Base-by-base conservation (phyloP, 345 rosid species). In the Ceriops zippeliana region DNA sequence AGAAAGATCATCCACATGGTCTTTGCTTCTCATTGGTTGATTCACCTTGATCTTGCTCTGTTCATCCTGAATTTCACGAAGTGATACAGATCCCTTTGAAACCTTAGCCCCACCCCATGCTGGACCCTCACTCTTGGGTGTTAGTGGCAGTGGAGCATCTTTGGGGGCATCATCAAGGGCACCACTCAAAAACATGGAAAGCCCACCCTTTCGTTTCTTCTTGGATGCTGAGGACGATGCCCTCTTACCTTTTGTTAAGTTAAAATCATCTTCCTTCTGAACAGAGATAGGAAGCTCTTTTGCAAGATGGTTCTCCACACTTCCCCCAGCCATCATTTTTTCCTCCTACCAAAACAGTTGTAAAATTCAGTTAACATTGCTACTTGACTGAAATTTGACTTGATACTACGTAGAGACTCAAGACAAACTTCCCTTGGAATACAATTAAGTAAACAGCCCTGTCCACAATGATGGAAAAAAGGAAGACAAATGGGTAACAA, bases 91-190 rank as follows among this genome's bases (percentile, higher is more conserved):
- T 58, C 86, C 99, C 47, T 87, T 95, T 19, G 89, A 73, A 66
- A 87, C 65, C 84, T 90, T 90, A 54, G 88, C 96, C 58, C 96
- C 99, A 27, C 98, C 99, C 97, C 99, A 95, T 7, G 82, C 99
- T 65, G 96, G 99, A 61, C 96, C 98, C 81, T 87, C 96, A 52
- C 65, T 80, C 81, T 75, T 86, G 2, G 97, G 92, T 64, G 81
- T 78, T 62, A 81, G 86, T 5, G 91, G 90, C 37, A 89, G 83
- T 3, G 83, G 82, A 69, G 60, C 68, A 2, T 73, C 80, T 80
- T 81, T 84, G 7, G 96, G 87, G 57, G 68, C 20, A 42, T 90
- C 90, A 62, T 95, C 99, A 67, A 95, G 99, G 70, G 98, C 96
- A 77, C 97, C 98, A 64, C 92, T 95, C 81, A 95, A 71, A 77